phyloP scores from a whole-genome alignment of 23 red algal species.

The Gracilaria domingensis region DNA sequence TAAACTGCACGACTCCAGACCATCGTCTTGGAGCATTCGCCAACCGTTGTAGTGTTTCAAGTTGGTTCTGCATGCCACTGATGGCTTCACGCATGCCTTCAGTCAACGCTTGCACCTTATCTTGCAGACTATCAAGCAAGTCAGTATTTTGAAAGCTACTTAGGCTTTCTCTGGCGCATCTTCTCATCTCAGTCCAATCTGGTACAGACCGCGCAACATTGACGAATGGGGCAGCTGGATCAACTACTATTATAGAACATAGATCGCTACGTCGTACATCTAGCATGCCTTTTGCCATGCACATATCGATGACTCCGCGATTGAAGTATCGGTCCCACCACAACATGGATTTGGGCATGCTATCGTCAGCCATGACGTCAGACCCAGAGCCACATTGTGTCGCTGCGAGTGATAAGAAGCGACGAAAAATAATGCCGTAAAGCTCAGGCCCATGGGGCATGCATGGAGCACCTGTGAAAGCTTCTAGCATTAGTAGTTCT shows the following conservation, averaged over 20 bases:
- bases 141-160: constrained; percentile 59
- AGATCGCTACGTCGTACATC: constrained; percentile 7
- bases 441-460: constrained; percentile 32
- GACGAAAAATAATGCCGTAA: constrained; percentile 42
- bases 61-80: constrained; percentile 35
- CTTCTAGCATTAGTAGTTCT: constrained; percentile 65
- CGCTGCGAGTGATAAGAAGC: constrained; percentile 47
- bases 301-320: constrained; percentile 53
- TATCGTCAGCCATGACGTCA: constrained; percentile 53
- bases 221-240: constrained; percentile 67
- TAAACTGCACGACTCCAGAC: constrained; percentile 63
- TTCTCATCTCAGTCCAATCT: constrained; percentile 69
- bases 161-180: constrained; percentile 43
- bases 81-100: constrained; percentile 55
- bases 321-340: constrained; percentile 60
- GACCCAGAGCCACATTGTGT: constrained; percentile 50
- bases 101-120: constrained; percentile 37
- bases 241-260: constrained; percentile 59
- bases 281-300: constrained; percentile 55
- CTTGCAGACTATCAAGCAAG: constrained; percentile 48
- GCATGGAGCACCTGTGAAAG: constrained; percentile 50
- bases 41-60: constrained; percentile 51
- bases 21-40: constrained; percentile 59
- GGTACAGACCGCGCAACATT: constrained; percentile 65
- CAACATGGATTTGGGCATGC: constrained; percentile 63